Evolutionary conservation across 2,329 filamentous ascomycete genomes (phyloP).

Genomic region (Fusarium penzigii): DNA sequence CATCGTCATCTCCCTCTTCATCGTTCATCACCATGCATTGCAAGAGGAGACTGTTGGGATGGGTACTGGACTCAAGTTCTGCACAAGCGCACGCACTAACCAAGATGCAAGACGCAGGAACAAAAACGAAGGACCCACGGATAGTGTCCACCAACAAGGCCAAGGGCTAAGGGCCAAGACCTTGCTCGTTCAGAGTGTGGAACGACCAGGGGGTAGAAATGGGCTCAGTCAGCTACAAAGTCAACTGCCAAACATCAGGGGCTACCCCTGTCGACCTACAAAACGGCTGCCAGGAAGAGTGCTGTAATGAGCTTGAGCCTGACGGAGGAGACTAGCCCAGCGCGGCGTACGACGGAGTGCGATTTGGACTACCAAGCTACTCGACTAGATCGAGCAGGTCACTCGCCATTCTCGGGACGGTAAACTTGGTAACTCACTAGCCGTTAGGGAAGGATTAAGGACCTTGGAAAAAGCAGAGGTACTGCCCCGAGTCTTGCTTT

Average conservation of each 20-base stretch:
- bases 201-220: slow-evolving; percentile 15
- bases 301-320: neutral
- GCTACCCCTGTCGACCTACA: slow-evolving; percentile 11
- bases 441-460: too few species aligned
- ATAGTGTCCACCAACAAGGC: neutral
- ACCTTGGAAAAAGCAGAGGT: too few species aligned
- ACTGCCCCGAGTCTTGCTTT: too few species aligned
- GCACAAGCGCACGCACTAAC: neutral
- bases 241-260: slow-evolving; percentile 3
- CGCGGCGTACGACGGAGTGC: neutral
- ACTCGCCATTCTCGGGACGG: too few species aligned
- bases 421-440: too few species aligned
- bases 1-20: too few species aligned
- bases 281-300: slow-evolving; percentile 22
- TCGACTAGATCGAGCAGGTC: too few species aligned
- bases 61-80: neutral
- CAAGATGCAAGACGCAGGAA: slow-evolving; percentile 19
- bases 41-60: neutral
- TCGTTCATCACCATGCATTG: neutral
- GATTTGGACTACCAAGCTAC: too few species aligned
- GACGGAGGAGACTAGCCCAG: neutral
- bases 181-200: slow-evolving; percentile 1
- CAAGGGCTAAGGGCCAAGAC: slow-evolving; percentile 14
- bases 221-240: slow-evolving; percentile 7
- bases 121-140: slow-evolving; percentile 8